These are phyloP conservation scores for Thielaviopsis populi DNA, from an alignment of 2,329 filamentous ascomycete genomes.

Conservation along the genomic window DNA sequence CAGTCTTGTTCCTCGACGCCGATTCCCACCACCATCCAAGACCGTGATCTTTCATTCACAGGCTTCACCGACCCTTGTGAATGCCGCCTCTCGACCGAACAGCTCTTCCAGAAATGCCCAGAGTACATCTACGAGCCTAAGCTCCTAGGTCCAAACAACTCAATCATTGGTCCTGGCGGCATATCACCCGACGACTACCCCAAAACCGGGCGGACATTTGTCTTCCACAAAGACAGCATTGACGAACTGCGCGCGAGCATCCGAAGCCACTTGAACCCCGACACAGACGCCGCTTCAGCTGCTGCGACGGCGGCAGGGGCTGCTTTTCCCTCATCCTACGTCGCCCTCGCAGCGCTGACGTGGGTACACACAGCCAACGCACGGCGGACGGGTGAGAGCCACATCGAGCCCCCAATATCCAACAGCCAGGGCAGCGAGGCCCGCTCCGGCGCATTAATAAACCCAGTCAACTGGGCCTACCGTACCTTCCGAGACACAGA, in stretches of 20 bases:
- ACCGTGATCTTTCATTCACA: slow-evolving; percentile 20
- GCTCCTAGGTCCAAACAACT: slow-evolving; percentile 25
- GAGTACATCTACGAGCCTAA: slow-evolving; percentile 26
- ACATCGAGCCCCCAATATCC: background rate
- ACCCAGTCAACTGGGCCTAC: slow-evolving; percentile 30
- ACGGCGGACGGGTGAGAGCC: slow-evolving; percentile 20
- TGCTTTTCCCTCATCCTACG: slow-evolving; percentile 26
- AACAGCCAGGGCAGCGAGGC: background rate
- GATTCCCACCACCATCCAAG: background rate
- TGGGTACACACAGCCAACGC: slow-evolving; percentile 29
- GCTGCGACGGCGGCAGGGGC: background rate
- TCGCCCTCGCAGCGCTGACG: slow-evolving; percentile 27
- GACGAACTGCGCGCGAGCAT: slow-evolving; percentile 23
- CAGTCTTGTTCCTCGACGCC: slow-evolving; percentile 19
- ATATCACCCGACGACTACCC: slow-evolving; percentile 22
- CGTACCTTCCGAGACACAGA: slow-evolving; percentile 24
- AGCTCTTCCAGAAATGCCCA: slow-evolving; percentile 24
- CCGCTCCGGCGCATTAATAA: slow-evolving; percentile 23
- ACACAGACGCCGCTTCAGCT: background rate
- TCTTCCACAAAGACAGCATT: slow-evolving; percentile 25
- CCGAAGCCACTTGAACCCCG: slow-evolving; percentile 8
- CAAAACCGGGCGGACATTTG: slow-evolving; percentile 30
- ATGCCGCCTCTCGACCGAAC: slow-evolving; percentile 6
- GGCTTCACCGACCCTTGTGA: slow-evolving; percentile 17
- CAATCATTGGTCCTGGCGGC: slow-evolving; percentile 21